These are phyloP conservation scores for Dendrobium catenatum DNA, from an alignment of 106 monocot species.

Conservation along the genomic window DNA sequence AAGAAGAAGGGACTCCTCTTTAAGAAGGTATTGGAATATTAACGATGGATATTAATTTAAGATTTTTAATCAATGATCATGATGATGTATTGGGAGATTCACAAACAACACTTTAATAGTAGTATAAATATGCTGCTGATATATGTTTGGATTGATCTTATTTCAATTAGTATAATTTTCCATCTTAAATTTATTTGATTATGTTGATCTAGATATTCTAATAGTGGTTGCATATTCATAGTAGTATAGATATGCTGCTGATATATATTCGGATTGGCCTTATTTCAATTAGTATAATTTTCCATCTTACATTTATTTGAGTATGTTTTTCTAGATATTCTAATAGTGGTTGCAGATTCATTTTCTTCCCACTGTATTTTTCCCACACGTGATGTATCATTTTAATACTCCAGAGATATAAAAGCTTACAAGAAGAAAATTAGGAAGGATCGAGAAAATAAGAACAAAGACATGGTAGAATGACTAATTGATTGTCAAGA, in stretches of 20 bases:
- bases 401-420: constrained; percentile 47
- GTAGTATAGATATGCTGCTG: neutral
- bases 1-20: too few relatives aligned
- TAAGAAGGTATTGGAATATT: too few relatives aligned
- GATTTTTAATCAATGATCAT: too few relatives aligned
- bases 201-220: neutral
- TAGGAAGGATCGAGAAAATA: constrained; percentile 72
- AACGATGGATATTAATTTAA: too few relatives aligned
- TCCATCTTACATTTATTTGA: neutral
- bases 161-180: neutral
- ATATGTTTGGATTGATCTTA: neutral
- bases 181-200: neutral
- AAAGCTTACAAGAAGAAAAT: constrained; percentile 73
- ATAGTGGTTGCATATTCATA: neutral
- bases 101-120: neutral
- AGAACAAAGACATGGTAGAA: constrained; percentile 66
- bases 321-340: neutral
- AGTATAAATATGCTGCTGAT: neutral
- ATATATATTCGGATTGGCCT: neutral
- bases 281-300: neutral
- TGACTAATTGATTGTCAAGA: constrained; percentile 50
- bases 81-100: too few relatives aligned
- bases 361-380: neutral
- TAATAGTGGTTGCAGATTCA: neutral
- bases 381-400: neutral